These are phyloP conservation scores for Hypericum androsaemum DNA, from an alignment of 345 rosid genomes.

Conservation along the genomic window DNA sequence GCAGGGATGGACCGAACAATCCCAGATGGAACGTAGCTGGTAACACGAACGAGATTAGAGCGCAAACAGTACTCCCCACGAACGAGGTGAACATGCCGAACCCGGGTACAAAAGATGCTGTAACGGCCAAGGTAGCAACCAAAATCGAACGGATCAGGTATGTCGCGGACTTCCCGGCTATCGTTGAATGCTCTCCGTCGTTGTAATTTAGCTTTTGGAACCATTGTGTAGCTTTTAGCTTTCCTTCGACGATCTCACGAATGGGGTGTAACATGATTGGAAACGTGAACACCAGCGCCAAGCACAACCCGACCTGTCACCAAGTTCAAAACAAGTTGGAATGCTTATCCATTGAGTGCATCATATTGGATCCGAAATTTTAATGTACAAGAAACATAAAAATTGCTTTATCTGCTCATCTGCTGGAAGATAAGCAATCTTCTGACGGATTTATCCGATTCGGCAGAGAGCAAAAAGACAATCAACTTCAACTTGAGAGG, in stretches of 20 bases:
- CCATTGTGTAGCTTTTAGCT: constrained; percentile 36
- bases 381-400: too few species aligned
- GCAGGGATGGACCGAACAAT: constrained; percentile 51
- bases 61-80: constrained; percentile 75
- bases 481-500: constrained; percentile 4
- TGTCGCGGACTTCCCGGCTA: constrained; percentile 22
- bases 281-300: constrained; percentile 72
- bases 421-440: too few species aligned
- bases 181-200: constrained; percentile 23
- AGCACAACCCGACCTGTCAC: constrained; percentile 71
- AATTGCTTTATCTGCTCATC: too few species aligned
- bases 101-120: constrained; percentile 69
- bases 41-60: constrained; percentile 67
- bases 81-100: constrained; percentile 64
- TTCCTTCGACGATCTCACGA: constrained; percentile 72
- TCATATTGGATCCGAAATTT: too few species aligned
- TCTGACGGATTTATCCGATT: too few species aligned
- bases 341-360: not conserved
- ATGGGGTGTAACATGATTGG: constrained; percentile 87
- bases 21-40: constrained; percentile 73
- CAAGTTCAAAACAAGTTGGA: constrained; percentile 5
- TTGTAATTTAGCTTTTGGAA: constrained; percentile 27
- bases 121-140: constrained; percentile 43
- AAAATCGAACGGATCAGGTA: constrained; percentile 42
- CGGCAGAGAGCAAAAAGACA: constrained; percentile 1